These are phyloP conservation scores for Fonsecaea multimorphosa DNA, from an alignment of 2,329 filamentous ascomycete genomes.

Conservation along the genomic window DNA sequence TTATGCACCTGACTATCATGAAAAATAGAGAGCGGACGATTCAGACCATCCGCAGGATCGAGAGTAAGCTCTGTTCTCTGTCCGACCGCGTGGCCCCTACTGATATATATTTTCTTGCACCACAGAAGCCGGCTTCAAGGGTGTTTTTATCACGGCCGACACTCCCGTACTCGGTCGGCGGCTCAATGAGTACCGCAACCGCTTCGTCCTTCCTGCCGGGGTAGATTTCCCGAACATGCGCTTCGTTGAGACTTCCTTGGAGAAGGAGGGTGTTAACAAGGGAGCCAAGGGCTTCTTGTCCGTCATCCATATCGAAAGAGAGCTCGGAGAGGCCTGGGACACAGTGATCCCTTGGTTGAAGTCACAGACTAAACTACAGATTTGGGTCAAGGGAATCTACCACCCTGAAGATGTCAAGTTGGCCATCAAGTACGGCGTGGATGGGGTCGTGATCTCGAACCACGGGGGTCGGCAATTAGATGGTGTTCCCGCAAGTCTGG, in stretches of 20 bases:
- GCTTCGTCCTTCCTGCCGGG: slow-evolving; percentile 48
- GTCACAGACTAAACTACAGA: slow-evolving; percentile 41
- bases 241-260: background rate
- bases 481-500: slow-evolving; percentile 45
- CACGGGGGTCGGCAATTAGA: slow-evolving; percentile 36
- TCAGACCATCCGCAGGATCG: background rate
- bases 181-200: slow-evolving; percentile 60
- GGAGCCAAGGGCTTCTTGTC: background rate
- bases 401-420: slow-evolving; percentile 46
- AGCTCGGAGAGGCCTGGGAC: slow-evolving; percentile 54
- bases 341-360: slow-evolving; percentile 57
- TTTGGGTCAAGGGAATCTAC: slow-evolving; percentile 28
- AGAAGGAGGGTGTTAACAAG: slow-evolving; percentile 29
- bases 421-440: slow-evolving; percentile 43
- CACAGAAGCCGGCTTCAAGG: slow-evolving; percentile 51
- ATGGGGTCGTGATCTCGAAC: slow-evolving; percentile 47
- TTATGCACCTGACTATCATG: background rate
- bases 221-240: slow-evolving; percentile 31
- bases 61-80: background rate
- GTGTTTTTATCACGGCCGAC: slow-evolving; percentile 59
- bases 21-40: background rate
- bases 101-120: too few species aligned
- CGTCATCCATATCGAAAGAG: slow-evolving; percentile 35
- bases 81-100: too few species aligned
- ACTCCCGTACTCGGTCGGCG: slow-evolving; percentile 56